Evolutionary conservation across 2,329 filamentous ascomycete genomes (phyloP).

Genomic region (Pleomassaria siparia): DNA sequence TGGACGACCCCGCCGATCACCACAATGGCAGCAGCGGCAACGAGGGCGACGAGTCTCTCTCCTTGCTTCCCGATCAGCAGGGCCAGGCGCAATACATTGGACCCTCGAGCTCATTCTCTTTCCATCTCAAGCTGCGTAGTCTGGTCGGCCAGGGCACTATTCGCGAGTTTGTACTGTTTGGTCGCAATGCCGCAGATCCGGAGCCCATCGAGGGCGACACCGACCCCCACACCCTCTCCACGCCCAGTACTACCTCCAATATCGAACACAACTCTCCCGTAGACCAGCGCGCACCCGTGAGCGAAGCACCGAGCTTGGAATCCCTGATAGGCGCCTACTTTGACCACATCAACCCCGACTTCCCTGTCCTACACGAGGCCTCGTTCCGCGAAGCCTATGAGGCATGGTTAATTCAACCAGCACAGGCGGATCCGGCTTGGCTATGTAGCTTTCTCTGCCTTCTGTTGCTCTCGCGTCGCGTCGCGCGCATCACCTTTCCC

Average conservation of each 20-base stretch:
- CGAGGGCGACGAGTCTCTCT: conserved; percentile 39
- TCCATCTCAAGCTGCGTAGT: conserved; percentile 45
- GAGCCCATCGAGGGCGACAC: conserved; percentile 21
- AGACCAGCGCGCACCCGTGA: conserved; percentile 16
- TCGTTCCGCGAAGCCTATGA: conserved; percentile 48
- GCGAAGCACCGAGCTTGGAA: conserved; percentile 29
- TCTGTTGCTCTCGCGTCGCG: conserved; percentile 43
- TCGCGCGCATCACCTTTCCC: conserved; percentile 34
- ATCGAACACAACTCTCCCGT: conserved; percentile 25
- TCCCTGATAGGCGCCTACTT: conserved; percentile 46
- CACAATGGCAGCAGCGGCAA: conserved; percentile 18
- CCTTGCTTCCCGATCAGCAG: conserved; percentile 46
- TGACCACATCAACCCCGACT: conserved; percentile 47
- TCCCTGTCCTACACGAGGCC: conserved; percentile 47
- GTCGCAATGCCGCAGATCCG: conserved; percentile 42
- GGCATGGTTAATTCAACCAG: conserved; percentile 32
- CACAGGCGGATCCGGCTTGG: conserved; percentile 43
- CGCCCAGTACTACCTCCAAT: conserved; percentile 22
- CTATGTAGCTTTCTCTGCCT: conserved; percentile 47
- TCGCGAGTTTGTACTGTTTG: conserved; percentile 46
- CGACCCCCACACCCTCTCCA: conserved; percentile 22
- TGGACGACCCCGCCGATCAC: conserved; percentile 18
- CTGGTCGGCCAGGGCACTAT: conserved; percentile 38
- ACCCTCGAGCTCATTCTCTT: conserved; percentile 46
- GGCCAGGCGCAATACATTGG: conserved; percentile 50